Evolutionary conservation across 495 filamentous ascomycete species (phyloP).

Genomic region (Penicillium tannophilum): DNA sequence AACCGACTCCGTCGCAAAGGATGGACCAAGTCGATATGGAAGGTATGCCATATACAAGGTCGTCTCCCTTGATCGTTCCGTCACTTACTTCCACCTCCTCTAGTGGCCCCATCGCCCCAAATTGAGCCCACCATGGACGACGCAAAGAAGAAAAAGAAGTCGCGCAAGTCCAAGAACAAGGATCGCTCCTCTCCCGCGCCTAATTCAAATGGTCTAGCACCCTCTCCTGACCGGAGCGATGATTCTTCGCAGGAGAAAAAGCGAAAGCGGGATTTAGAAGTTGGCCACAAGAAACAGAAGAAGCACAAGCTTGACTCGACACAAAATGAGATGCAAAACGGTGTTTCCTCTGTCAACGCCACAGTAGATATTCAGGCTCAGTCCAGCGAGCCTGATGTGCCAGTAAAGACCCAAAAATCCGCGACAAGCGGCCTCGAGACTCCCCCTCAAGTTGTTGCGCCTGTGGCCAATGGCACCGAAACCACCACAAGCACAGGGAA

Average conservation of each 20-base stretch:
- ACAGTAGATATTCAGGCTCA: not conserved
- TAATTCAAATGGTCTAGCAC: not conserved
- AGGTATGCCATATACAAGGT: not conserved
- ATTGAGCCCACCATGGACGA: not conserved
- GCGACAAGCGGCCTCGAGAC: not conserved
- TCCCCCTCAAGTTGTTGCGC: not conserved
- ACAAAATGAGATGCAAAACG: not conserved
- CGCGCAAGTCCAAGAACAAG: slow-evolving; percentile 7
- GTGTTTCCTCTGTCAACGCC: not conserved
- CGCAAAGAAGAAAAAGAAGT: slow-evolving; percentile 19
- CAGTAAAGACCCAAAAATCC: not conserved
- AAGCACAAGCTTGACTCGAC: slow-evolving; percentile 13
- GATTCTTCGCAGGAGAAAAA: slow-evolving; percentile 16
- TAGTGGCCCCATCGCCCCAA: slow-evolving; percentile 5
- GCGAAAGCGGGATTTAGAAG: slow-evolving; percentile 25
- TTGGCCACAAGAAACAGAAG: slow-evolving; percentile 18
- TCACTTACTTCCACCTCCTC: not conserved
- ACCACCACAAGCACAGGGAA: slow-evolving; percentile 7
- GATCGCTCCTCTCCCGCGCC: not conserved
- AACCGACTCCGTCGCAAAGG: not conserved
- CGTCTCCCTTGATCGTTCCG: not conserved
- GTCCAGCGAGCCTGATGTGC: not conserved
- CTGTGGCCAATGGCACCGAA: not conserved
- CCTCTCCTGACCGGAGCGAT: slow-evolving; percentile 6
- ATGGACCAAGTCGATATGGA: slow-evolving; percentile 9